Percentiles rank a stretch among this genome's conserved stretches.
Evolutionary conservation across 1,284 basidiomycete species (phyloP).

Genomic region (Pholiota adiposa): DNA sequence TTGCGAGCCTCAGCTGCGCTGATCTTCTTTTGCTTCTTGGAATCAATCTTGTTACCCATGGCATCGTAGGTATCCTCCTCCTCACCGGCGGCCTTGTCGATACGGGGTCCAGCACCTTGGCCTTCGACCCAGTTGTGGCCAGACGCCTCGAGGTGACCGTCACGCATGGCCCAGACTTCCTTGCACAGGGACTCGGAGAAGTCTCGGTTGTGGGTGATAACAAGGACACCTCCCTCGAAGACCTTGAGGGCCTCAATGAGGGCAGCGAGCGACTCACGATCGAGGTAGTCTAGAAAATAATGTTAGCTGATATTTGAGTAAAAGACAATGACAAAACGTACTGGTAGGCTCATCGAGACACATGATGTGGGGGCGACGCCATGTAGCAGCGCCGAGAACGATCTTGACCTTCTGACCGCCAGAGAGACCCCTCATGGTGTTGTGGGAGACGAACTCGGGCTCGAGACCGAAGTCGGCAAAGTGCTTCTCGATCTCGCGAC

Average conservation of each 20-base stretch:
- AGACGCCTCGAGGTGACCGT: conserved; percentile 90
- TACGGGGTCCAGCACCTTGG: conserved; percentile 89
- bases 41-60: conserved; percentile 94
- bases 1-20: conserved; percentile 84
- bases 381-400: conserved; percentile 97
- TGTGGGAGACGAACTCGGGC: conserved; percentile 96
- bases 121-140: conserved; percentile 99
- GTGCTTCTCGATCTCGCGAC: conserved; percentile 98
- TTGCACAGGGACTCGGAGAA: conserved; percentile 96
- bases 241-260: conserved; percentile 95
- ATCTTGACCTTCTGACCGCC: conserved; percentile 99
- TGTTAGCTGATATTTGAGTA: conserved; percentile 18
- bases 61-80: conserved; percentile 93
- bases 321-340: conserved; percentile 38
- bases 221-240: conserved; percentile 96
- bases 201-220: conserved; percentile 97
- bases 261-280: conserved; percentile 96
- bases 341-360: conserved; percentile 97
- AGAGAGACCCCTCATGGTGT: conserved; percentile 96
- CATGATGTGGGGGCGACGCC: conserved; percentile 97
- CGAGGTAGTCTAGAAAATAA: conserved; percentile 79
- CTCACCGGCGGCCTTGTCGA: conserved; percentile 88
- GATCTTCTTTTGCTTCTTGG: conserved; percentile 85
- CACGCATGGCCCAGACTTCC: conserved; percentile 94
- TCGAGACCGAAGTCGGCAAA: conserved; percentile 97